These are phyloP conservation scores for Solanum pimpinellifolium DNA, from an alignment of 257 asterid genomes.

Conservation along the genomic window DNA sequence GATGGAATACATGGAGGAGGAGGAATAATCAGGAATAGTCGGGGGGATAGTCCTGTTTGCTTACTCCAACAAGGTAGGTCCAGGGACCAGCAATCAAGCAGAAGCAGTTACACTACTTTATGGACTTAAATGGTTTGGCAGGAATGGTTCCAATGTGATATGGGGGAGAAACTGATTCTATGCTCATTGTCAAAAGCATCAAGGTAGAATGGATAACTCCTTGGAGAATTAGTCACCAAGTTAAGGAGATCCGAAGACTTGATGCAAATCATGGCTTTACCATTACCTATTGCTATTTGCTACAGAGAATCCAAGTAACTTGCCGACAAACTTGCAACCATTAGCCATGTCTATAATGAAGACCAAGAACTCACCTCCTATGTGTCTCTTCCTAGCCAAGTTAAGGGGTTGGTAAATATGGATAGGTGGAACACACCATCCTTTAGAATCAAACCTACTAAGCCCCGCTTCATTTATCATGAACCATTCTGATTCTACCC, in stretches of 20 bases:
- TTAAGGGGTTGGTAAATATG: background rate
- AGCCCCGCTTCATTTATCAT: background rate
- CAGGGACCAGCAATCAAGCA: background rate
- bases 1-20: background rate
- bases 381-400: background rate
- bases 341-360: background rate
- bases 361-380: background rate
- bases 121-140: background rate
- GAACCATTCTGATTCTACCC: background rate
- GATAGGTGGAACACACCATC: background rate
- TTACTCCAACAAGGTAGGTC: background rate
- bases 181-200: background rate
- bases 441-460: background rate
- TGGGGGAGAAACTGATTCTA: background rate
- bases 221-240: background rate
- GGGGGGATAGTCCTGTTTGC: background rate
- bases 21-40: background rate
- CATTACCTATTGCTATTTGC: background rate
- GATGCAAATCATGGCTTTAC: background rate
- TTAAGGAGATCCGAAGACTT: background rate
- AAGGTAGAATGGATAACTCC: background rate
- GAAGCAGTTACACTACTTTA: background rate
- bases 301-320: background rate
- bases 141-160: background rate
- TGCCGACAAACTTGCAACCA: background rate